Evolutionary conservation across 192 early-diverging fungal species (phyloP).

Genomic region (Cladochytrium replicatum): DNA sequence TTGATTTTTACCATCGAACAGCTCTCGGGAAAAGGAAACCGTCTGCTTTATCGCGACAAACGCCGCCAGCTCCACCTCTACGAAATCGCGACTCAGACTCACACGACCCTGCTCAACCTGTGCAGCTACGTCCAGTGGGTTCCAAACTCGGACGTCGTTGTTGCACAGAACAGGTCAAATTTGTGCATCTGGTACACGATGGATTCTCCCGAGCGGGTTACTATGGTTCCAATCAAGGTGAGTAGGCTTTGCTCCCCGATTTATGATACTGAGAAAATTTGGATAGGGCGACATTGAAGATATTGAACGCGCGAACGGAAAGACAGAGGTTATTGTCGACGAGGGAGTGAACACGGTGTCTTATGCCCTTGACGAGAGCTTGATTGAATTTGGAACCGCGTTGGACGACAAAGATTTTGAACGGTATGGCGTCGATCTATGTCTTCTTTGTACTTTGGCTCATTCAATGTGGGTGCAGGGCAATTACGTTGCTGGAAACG

Average conservation of each 20-base stretch:
- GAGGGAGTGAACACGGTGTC: conserved; percentile 59
- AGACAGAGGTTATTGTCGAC: conserved; percentile 55
- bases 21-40: conserved; percentile 55
- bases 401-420: conserved; percentile 58
- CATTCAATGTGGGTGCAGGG: conserved; percentile 21
- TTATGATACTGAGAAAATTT: neutral
- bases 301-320: conserved; percentile 48
- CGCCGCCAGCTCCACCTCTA: conserved; percentile 48
- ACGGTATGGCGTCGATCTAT: conserved; percentile 14
- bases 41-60: conserved; percentile 52
- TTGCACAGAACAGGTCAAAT: conserved; percentile 46
- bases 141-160: conserved; percentile 53
- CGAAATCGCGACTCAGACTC: conserved; percentile 34
- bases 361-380: conserved; percentile 54
- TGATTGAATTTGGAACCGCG: conserved; percentile 59
- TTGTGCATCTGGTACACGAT: conserved; percentile 62
- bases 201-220: conserved; percentile 50
- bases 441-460: conserved; percentile 3
- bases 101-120: conserved; percentile 43
- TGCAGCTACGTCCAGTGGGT: conserved; percentile 63
- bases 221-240: conserved; percentile 55
- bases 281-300: conserved; percentile 49
- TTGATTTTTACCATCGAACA: conserved; percentile 7
- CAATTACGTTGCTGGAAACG: conserved; percentile 50
- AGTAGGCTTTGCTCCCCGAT: too few relatives aligned